These are phyloP conservation scores for Xylaria sp. DNA, from an alignment of 2,329 filamentous ascomycete genomes.

Conservation along the genomic window DNA sequence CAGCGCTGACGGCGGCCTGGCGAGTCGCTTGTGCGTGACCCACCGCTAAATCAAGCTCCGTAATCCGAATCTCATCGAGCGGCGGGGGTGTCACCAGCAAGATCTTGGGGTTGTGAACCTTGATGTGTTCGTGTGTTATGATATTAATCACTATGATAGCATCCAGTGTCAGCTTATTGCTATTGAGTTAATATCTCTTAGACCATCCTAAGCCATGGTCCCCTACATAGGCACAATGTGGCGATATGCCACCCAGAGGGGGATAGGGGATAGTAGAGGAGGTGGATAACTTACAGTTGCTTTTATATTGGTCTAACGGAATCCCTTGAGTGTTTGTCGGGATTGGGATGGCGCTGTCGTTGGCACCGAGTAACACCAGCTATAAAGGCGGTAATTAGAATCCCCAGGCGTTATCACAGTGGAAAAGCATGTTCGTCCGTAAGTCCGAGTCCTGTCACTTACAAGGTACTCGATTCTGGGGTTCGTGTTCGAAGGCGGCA, in stretches of 20 bases:
- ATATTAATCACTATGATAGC: constrained; percentile 68
- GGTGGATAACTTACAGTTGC: constrained; percentile 51
- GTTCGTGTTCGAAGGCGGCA: constrained; percentile 59
- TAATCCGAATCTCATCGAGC: constrained; percentile 72
- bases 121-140: constrained; percentile 69
- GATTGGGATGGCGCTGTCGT: constrained; percentile 76
- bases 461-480: constrained; percentile 70
- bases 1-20: constrained; percentile 51
- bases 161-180: background rate
- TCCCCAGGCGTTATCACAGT: constrained; percentile 8
- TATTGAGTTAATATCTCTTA: background rate
- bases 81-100: constrained; percentile 83
- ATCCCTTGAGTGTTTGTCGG: constrained; percentile 72
- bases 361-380: constrained; percentile 85
- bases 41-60: constrained; percentile 48
- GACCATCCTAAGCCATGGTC: background rate
- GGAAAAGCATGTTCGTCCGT: background rate
- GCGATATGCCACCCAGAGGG: background rate
- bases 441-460: constrained; percentile 29
- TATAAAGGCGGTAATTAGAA: constrained; percentile 38
- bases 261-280: background rate
- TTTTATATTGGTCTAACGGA: constrained; percentile 72
- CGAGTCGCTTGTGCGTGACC: constrained; percentile 50
- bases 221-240: background rate
- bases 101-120: constrained; percentile 71